These are phyloP conservation scores for Leccinellum albellum DNA, from an alignment of 768 basidiomycete species.

Conservation along the genomic window DNA sequence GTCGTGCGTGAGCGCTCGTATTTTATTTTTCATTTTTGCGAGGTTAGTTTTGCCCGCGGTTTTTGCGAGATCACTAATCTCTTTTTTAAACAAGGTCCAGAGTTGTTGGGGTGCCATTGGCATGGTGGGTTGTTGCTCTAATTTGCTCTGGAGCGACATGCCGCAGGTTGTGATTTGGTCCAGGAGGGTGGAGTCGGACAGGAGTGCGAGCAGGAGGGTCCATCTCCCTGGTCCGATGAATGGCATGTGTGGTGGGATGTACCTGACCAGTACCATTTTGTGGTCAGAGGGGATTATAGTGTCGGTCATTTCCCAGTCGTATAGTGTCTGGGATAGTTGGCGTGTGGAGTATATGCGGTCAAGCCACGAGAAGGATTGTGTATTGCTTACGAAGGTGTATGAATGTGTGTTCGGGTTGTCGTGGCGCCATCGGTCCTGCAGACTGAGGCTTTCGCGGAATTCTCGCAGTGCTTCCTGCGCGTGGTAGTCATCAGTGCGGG, in stretches of 20 bases:
- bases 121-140: not conserved
- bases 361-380: not conserved
- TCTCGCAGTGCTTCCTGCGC: not conserved
- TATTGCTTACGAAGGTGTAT: not conserved
- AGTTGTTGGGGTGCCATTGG: not conserved
- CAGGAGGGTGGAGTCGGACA: not conserved
- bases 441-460: not conserved
- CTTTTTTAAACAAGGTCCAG: not conserved
- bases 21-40: not conserved
- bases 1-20: not conserved
- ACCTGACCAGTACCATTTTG: not conserved
- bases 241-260: not conserved
- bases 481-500: not conserved
- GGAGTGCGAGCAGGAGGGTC: not conserved
- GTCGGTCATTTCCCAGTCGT: not conserved
- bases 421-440: not conserved
- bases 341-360: not conserved
- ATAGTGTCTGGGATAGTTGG: not conserved
- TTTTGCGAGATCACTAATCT: not conserved
- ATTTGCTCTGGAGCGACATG: not conserved
- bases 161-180: not conserved
- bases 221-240: not conserved
- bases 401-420: not conserved
- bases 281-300: not conserved
- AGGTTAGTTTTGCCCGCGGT: not conserved